Conservation (phyloP, 1,139 yeast genomes). For the Nakaseomyces nivariensis region DNA sequence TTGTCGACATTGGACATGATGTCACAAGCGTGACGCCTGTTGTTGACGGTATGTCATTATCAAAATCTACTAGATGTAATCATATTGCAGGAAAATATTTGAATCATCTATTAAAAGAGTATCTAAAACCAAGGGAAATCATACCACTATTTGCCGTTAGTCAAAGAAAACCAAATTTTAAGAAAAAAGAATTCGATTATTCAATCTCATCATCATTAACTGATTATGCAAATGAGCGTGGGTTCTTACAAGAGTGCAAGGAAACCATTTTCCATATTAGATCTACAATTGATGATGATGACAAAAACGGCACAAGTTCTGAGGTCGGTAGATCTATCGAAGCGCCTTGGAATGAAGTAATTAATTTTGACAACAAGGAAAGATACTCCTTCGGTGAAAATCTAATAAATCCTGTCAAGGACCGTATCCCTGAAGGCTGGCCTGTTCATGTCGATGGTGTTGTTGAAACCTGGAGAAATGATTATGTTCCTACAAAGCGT, state of each 20-base stretch:
- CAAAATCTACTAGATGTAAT: constrained; percentile 60
- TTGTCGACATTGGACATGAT: constrained; percentile 89
- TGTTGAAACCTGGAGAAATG: constrained; percentile 35
- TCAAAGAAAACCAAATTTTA: constrained; percentile 24
- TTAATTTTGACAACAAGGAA: constrained; percentile 45
- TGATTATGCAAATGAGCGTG: constrained; percentile 24
- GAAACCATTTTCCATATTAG: constrained; percentile 46
- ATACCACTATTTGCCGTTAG: constrained; percentile 27
- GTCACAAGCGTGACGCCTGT: constrained; percentile 82
- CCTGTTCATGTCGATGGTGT: constrained; percentile 24
- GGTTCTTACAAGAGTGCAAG: constrained; percentile 50
- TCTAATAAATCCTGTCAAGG: constrained; percentile 48
- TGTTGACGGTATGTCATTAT: constrained; percentile 80
- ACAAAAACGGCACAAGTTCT: constrained; percentile 17
- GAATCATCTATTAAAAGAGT: constrained; percentile 19
- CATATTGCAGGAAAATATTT: constrained; percentile 56
- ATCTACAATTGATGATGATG: constrained; percentile 16
- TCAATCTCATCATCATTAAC: constrained; percentile 26
- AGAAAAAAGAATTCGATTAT: constrained; percentile 26
- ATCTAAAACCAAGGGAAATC: constrained; percentile 23
- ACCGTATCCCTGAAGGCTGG: constrained; percentile 35
- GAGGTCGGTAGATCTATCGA: constrained; percentile 50
- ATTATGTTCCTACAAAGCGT: constrained; percentile 66
- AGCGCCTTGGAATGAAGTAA: constrained; percentile 60
- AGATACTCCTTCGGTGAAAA: constrained; percentile 66